Evolutionary conservation across 257 asterid species (phyloP), one percentile per base, ranked within the genome.

Genomic region (Nyctanthes arbortristis): DNA sequence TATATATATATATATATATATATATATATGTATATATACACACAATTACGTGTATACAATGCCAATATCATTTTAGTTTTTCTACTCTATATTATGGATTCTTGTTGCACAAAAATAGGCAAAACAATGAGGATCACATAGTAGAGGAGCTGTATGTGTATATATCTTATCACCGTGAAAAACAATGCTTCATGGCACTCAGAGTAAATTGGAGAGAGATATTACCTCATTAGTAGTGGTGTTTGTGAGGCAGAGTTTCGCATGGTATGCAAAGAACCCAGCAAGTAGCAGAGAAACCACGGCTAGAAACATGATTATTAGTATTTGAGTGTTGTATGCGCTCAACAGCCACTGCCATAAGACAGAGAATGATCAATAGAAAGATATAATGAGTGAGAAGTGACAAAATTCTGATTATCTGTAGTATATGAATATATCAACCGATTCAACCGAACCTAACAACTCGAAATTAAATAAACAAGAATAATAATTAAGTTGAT

Each of bases 181-280:
- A 61, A 58, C 45, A 64, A 43, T 8, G 28, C 61, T 13, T 65
- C 55, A 66, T 8, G 62, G 33, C 20, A 58, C 2, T 31, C 10
- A 71, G 72, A 64, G 9, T 9, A 61, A 60, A 67, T n/a, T 35
- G 29, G 63, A 73, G 71, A 52, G 69, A 45, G 30, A 69, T 56
- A 29, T n/a, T 64, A 91, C 99, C 97, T 94, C 99, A 73, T 91
- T 91, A 32, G 99, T 94, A 57, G 99, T 94, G 28, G 95, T 91
- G 88, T 94, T 94, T 52, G 96, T 85, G 72, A 91, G 73, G 77
- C 96, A 88, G 29, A 94, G 92, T 82, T 88, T 94, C 62, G 90
- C 86, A 82, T 94, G 99, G 86, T 94, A 94, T 13, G 67, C 74
- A 77, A 89, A 86, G 95, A 94, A 94, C 63, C 99, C 97, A 73